These are phyloP conservation scores for Xylariomycetidae sp. DNA, from an alignment of 2,329 filamentous ascomycete species.

Conservation along the genomic window DNA sequence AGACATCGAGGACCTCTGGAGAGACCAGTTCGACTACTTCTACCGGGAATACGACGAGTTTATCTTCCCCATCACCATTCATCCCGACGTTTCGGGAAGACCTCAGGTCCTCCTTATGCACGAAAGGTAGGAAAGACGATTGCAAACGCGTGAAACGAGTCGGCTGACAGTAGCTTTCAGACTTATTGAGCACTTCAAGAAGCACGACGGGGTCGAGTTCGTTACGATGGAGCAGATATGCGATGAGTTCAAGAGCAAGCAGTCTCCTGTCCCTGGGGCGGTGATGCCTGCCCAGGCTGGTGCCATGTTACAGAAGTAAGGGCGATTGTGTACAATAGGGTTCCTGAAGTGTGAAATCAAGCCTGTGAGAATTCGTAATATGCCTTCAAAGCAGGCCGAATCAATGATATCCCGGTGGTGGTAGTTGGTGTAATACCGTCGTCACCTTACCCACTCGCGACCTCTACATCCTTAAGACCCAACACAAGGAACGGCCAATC, in stretches of 20 bases:
- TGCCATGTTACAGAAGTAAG: slow-evolving; percentile 1
- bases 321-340: no score
- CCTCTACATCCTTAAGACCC: no score
- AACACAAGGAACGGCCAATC: no score
- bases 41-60: slow-evolving; percentile 74
- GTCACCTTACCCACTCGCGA: no score
- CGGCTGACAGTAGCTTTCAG: slow-evolving; percentile 1
- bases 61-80: slow-evolving; percentile 71
- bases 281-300: slow-evolving; percentile 42
- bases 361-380: no score
- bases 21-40: slow-evolving; percentile 65
- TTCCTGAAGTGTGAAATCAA: no score
- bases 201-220: slow-evolving; percentile 18
- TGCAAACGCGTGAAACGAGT: neutral
- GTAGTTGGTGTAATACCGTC: no score
- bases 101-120: slow-evolving; percentile 36
- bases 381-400: no score
- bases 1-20: slow-evolving; percentile 59
- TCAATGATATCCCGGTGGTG: no score
- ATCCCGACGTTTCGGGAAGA: slow-evolving; percentile 66
- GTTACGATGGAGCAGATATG: slow-evolving; percentile 48
- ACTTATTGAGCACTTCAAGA: slow-evolving; percentile 34
- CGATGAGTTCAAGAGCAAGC: slow-evolving; percentile 66
- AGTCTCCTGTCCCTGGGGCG: slow-evolving; percentile 49
- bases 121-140: slow-evolving; percentile 6